Evolutionary conservation across 441 rosid genomes (phyloP).

Genomic region (Breynia disticha): DNA sequence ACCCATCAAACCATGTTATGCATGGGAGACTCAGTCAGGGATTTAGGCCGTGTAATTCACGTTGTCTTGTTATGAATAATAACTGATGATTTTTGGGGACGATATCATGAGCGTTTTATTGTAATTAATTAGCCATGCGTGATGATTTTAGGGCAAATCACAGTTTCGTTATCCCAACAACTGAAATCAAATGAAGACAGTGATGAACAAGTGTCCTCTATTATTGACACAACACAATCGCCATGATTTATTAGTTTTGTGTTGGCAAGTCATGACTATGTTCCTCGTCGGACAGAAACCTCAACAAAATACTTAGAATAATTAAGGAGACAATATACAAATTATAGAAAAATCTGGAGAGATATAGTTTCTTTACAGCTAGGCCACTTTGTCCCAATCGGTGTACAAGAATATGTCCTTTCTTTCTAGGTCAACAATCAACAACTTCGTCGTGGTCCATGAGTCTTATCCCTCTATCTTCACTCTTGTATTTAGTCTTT

Average conservation of each 20-base stretch:
- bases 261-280: no score
- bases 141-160: constrained; percentile 13
- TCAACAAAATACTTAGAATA: no score
- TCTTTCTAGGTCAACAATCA: neutral
- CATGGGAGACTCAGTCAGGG: no score
- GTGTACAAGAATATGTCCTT: neutral
- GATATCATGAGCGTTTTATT: no score
- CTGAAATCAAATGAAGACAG: constrained; percentile 13
- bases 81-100: no score
- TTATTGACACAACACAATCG: constrained; percentile 3
- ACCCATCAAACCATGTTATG: no score
- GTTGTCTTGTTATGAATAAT: no score
- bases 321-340: no score
- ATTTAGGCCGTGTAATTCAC: no score
- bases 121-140: neutral
- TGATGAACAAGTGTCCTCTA: constrained; percentile 11
- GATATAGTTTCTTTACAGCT: constrained; percentile 9
- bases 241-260: neutral
- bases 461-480: no score
- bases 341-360: constrained; percentile 14
- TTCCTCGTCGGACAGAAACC: no score
- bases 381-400: neutral
- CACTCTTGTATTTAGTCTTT: no score
- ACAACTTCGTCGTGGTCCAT: neutral
- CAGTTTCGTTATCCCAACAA: constrained; percentile 18